A percentile compares a stretch with the other conserved stretches of the same genome.
Evolutionary conservation across 306 rosid species (phyloP).

Genomic region (Rosa lucieae): DNA sequence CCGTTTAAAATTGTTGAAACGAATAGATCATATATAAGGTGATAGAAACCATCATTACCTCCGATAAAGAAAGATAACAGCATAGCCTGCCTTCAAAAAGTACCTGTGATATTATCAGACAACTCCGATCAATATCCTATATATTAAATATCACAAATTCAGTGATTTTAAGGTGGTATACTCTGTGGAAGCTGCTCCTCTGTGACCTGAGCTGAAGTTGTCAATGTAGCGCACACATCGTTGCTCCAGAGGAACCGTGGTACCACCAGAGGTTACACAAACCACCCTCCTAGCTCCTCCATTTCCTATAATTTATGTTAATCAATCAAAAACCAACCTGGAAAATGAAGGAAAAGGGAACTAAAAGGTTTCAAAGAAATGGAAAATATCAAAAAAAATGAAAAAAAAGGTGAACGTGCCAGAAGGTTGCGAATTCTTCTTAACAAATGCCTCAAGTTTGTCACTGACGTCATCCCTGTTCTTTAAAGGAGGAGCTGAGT

Average conservation of each 20-base stretch:
- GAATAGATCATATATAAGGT: not conserved
- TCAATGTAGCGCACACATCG: conserved; percentile 86
- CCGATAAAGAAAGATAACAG: conserved; percentile 77
- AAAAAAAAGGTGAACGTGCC: conserved; percentile 36
- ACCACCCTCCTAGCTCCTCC: conserved; percentile 59
- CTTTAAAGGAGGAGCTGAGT: conserved; percentile 79
- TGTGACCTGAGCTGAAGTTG: conserved; percentile 96
- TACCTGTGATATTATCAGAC: conserved; percentile 52
- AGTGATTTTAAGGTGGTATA: conserved; percentile 34
- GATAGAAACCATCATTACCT: conserved; percentile 41
- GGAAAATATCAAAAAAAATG: not conserved
- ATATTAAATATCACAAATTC: not conserved
- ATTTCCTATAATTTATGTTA: conserved; percentile 28
- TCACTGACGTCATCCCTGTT: conserved; percentile 40
- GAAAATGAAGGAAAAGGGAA: conserved; percentile 4
- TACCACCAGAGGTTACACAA: conserved; percentile 95
- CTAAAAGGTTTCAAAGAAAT: not conserved
- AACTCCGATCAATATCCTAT: not conserved
- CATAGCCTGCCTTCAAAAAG: conserved; percentile 89
- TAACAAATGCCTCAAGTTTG: conserved; percentile 55
- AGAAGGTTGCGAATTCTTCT: conserved; percentile 35
- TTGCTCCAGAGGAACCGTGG: conserved; percentile 94
- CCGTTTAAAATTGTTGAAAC: not conserved
- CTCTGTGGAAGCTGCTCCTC: conserved; percentile 99
- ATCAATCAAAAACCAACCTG: conserved; percentile 22